Evolutionary conservation across 2,329 filamentous ascomycete genomes (phyloP), one percentile per base, ranked within the genome.

Genomic region (Beauveria pseudobassiana): DNA sequence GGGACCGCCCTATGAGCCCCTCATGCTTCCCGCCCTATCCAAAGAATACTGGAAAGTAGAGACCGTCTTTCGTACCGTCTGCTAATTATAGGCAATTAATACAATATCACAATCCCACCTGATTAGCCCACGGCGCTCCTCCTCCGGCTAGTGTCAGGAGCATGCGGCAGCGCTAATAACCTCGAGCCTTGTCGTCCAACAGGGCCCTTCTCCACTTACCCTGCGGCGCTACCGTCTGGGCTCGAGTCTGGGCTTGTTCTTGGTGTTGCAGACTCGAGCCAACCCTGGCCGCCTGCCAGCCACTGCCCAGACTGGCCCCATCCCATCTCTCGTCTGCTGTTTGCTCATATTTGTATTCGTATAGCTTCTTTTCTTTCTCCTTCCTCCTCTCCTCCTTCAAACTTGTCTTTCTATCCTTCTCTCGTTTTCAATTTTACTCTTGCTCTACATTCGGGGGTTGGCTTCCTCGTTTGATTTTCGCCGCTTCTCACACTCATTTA

Each of bases 311-410:
- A 20, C 46, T 28, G 22, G 34, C 56, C 42, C 58, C 61, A 48
- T 56, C 51, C 52, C 59, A 43, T 57, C 61, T 62, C 53, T 58
- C 53, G 63, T 42, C 62, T 62, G 34, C 12, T 38, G 30, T 54
- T 57, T 59, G 40, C 51, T 59, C 24, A 63, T 61, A 61, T 55
- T 61, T 62, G 53, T 63, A 60, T 57, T 55, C 58, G 52, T 62
- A 56, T 63, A 53, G 53, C 58, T 58, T 63, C 56, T 40, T 20
- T 57, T 59, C 45, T 59, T 54, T 48, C 46, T 49, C 53, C 28
- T 51, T 22, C 28, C 51, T 51, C 60, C 46, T 59, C 30, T 52
- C 38, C 52, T 50, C 38, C 58, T 62, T 64, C 57, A 63, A 62
- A 51, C 50, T 43, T 43, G 42, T 43, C 16, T 43, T 43, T 43